phyloP scores from a whole-genome alignment of 495 filamentous ascomycete species.

The Penicillium lividum region DNA sequence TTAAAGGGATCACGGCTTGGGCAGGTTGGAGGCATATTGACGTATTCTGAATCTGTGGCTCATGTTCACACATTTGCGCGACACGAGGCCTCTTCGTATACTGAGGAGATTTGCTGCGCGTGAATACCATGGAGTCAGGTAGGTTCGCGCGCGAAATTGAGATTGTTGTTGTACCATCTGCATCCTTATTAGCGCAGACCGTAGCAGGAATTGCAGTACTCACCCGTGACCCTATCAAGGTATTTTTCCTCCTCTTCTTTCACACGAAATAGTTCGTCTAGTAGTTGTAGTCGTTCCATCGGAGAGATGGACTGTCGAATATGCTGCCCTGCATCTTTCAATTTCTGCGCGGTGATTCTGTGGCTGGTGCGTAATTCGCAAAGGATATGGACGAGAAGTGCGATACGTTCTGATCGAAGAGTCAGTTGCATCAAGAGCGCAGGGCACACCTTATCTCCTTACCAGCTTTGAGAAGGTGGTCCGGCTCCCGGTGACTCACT shows the following conservation, averaged over 20 bases:
- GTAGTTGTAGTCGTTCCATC: constrained; percentile 35
- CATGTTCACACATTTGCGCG: too few relatives aligned
- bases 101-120: too few relatives aligned
- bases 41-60: too few relatives aligned
- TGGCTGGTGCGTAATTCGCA: constrained; percentile 42
- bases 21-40: too few relatives aligned
- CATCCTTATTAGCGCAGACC: neutral
- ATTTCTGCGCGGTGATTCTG: constrained; percentile 34
- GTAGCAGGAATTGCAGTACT: neutral
- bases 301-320: constrained; percentile 41
- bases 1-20: too few relatives aligned
- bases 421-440: neutral
- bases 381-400: constrained; percentile 64
- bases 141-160: constrained; percentile 37
- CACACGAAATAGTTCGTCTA: constrained; percentile 67
- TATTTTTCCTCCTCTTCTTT: constrained; percentile 58
- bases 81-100: too few relatives aligned
- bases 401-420: constrained; percentile 53
- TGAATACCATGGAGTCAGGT: too few relatives aligned
- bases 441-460: constrained; percentile 4
- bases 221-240: constrained; percentile 57
- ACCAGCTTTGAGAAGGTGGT: constrained; percentile 75
- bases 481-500: constrained; percentile 73
- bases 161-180: constrained; percentile 22
- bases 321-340: constrained; percentile 40